Percentiles rank a stretch among this genome's conserved stretches.
Conservation (phyloP, 805 yeast genomes). For the Priceomyces castillae region DNA sequence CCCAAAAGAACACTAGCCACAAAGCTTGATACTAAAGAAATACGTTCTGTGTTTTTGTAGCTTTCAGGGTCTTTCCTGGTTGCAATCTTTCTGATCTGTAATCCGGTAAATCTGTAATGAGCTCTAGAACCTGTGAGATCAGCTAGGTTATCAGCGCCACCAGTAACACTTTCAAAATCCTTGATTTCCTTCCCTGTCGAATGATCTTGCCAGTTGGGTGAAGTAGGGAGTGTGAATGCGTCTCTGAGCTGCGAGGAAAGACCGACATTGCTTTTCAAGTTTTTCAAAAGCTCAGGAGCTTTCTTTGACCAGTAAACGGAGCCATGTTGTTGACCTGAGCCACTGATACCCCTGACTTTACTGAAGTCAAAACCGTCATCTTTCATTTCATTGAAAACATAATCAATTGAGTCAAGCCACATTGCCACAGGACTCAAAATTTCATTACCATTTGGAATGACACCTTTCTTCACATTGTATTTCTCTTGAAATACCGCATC, state of each 20-base stretch:
- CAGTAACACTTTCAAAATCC: constrained; percentile 57
- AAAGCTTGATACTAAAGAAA: constrained; percentile 77
- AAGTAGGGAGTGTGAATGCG: constrained; percentile 60
- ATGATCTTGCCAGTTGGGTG: constrained; percentile 96
- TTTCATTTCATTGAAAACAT: constrained; percentile 53
- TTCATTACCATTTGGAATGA: constrained; percentile 50
- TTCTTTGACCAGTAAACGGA: constrained; percentile 72
- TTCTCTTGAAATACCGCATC: constrained; percentile 56
- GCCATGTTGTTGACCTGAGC: constrained; percentile 93
- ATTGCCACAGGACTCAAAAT: constrained; percentile 79
- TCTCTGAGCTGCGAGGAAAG: constrained; percentile 46
- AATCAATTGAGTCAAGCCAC: constrained; percentile 85
- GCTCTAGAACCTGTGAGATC: constrained; percentile 79
- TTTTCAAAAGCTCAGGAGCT: constrained; percentile 41
- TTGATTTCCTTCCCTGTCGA: constrained; percentile 71
- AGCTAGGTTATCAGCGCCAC: constrained; percentile 61
- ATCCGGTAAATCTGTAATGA: constrained; percentile 86
- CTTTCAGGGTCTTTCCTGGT: constrained; percentile 48
- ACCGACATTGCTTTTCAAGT: constrained; percentile 28
- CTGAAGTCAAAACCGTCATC: constrained; percentile 53
- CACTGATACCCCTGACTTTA: constrained; percentile 64
- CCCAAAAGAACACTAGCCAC: constrained; percentile 72
- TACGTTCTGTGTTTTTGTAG: constrained; percentile 57
- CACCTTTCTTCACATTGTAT: constrained; percentile 75
- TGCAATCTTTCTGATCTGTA: constrained; percentile 78